phyloP scores from a whole-genome alignment of 2,329 filamentous ascomycete species.

The Fusarium foetens region DNA sequence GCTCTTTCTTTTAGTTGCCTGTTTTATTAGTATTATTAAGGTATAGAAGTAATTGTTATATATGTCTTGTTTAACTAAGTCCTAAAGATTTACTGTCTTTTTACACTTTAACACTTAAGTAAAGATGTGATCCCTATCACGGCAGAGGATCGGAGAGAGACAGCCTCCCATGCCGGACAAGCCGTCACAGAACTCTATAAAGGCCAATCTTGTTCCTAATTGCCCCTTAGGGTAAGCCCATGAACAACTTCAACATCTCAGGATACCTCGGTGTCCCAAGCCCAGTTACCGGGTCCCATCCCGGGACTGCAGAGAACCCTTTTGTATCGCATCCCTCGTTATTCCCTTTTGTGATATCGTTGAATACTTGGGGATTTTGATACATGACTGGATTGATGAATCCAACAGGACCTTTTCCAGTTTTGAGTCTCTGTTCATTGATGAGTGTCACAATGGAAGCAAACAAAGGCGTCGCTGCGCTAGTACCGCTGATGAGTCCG shows the following conservation, averaged over 20 bases:
- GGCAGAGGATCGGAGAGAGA: too few relatives aligned
- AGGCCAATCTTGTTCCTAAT: not conserved
- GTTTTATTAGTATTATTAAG: too few relatives aligned
- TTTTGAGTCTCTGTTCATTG: not conserved
- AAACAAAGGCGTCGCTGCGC: not conserved
- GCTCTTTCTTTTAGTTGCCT: too few relatives aligned
- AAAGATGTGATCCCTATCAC: too few relatives aligned
- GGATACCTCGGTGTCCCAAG: not conserved
- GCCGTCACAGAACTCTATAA: too few relatives aligned
- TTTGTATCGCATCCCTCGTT: not conserved
- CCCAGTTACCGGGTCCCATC: not conserved
- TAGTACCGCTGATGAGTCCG: not conserved
- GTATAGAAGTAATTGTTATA: too few relatives aligned
- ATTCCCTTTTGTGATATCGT: not conserved
- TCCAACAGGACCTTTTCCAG: not conserved
- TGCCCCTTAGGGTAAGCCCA: not conserved
- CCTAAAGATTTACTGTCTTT: too few relatives aligned
- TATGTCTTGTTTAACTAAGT: too few relatives aligned
- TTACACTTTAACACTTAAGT: too few relatives aligned
- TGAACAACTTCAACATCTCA: not conserved
- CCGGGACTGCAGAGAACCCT: not conserved
- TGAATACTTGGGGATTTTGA: not conserved
- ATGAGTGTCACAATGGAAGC: not conserved
- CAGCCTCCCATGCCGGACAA: too few relatives aligned
- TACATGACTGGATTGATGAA: not conserved